These are phyloP conservation scores for Penicillium ucsense DNA, from an alignment of 495 filamentous ascomycete species.

Conservation along the genomic window DNA sequence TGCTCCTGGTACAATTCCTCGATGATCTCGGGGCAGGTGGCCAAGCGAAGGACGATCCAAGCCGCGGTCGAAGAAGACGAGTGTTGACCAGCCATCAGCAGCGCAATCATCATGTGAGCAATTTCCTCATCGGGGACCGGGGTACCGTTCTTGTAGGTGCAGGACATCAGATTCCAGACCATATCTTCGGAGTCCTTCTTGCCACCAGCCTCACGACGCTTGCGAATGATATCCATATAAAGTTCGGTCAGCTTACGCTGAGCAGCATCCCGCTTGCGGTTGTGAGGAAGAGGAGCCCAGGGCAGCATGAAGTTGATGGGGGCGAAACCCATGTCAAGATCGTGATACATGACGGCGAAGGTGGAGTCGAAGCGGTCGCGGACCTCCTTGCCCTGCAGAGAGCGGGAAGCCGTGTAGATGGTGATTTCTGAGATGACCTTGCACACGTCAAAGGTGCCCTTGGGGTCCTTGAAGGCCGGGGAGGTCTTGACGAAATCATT, in stretches of 20 bases:
- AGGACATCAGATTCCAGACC: constrained; percentile 61
- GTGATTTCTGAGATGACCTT: constrained; percentile 51
- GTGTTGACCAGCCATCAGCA: constrained; percentile 59
- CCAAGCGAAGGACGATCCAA: constrained; percentile 53
- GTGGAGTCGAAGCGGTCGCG: constrained; percentile 50
- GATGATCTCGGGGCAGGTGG: constrained; percentile 43
- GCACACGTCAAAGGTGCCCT: constrained; percentile 43
- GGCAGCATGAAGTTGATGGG: constrained; percentile 60
- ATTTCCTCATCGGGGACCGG: constrained; percentile 51
- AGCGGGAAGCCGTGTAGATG: constrained; percentile 57
- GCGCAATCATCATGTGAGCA: constrained; percentile 60
- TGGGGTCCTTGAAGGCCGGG: constrained; percentile 33
- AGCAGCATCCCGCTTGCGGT: constrained; percentile 49
- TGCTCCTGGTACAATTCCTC: constrained; percentile 53
- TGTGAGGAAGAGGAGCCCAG: constrained; percentile 53
- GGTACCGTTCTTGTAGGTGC: constrained; percentile 52
- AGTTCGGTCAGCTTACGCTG: constrained; percentile 47
- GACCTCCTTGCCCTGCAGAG: constrained; percentile 56
- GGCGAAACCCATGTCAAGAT: constrained; percentile 55
- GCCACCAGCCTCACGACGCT: constrained; percentile 37
- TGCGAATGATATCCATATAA: constrained; percentile 51
- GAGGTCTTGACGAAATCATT: constrained; percentile 40
- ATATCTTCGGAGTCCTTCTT: constrained; percentile 51
- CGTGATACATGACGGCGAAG: constrained; percentile 55
- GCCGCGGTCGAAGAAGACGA: constrained; percentile 49